Evolutionary conservation across 1,284 basidiomycete genomes (phyloP).

Genomic region (Lentinus polychrous): DNA sequence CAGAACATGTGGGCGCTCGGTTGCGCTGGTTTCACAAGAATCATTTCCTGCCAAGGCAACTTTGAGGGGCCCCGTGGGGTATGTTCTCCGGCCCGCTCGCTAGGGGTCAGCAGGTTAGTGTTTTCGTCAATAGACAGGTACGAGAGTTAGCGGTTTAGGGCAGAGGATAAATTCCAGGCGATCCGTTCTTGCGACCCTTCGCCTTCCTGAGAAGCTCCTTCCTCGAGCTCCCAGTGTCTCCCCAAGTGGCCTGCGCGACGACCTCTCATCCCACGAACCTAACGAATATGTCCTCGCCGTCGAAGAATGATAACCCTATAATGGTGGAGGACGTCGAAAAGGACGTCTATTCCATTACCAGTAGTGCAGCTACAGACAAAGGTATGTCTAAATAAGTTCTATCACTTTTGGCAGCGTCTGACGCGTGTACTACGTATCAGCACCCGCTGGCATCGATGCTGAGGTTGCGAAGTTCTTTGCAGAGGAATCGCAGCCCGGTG

Average conservation of each 20-base stretch:
- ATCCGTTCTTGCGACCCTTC: too few species aligned
- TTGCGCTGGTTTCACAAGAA: neutral
- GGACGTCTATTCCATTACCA: constrained; percentile 21
- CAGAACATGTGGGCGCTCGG: neutral
- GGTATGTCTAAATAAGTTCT: constrained; percentile 9
- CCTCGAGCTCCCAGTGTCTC: neutral
- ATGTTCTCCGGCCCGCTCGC: neutral
- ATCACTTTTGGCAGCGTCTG: neutral
- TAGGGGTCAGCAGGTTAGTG: neutral
- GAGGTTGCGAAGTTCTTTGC: constrained; percentile 44
- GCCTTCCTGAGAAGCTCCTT: neutral
- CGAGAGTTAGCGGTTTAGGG: too few species aligned
- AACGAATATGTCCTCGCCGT: constrained; percentile 8
- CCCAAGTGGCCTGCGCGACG: neutral
- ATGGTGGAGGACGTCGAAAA: constrained; percentile 26
- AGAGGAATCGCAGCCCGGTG: constrained; percentile 16
- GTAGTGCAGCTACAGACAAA: constrained; percentile 11
- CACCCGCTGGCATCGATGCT: constrained; percentile 35
- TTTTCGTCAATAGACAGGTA: neutral
- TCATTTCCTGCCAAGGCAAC: neutral
- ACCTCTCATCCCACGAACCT: constrained; percentile 1
- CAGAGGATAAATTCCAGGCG: neutral
- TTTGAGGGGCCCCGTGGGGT: neutral
- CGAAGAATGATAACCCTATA: constrained; percentile 9
- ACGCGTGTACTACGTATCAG: constrained; percentile 6